Percentiles rank a stretch among this genome's conserved stretches.
Conservation (phyloP, 169 alveolate genomes). For the Eimeria maxima region DNA sequence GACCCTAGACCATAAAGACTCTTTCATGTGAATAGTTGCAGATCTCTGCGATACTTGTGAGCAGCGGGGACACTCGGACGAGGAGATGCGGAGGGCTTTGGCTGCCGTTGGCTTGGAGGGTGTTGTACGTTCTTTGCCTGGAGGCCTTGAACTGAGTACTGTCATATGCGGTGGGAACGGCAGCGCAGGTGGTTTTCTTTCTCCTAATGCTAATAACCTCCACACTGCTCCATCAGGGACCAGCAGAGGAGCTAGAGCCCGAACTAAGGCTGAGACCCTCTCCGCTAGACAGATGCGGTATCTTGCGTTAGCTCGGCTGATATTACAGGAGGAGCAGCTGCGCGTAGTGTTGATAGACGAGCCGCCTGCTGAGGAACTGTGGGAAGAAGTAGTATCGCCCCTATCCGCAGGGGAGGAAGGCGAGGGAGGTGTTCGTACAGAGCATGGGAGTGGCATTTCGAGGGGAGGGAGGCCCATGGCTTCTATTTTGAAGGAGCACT, state of each 20-base stretch:
- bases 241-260: too few species aligned
- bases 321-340: constrained; percentile 79
- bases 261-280: background rate
- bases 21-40: too few species aligned
- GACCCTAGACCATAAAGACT: too few species aligned
- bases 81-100: constrained; percentile 85
- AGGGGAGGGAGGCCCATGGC: constrained; percentile 17
- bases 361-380: constrained; percentile 87
- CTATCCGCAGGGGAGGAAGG: too few species aligned
- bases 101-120: constrained; percentile 63
- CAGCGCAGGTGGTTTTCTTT: background rate
- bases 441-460: background rate
- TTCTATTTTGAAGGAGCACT: constrained; percentile 16
- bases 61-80: constrained; percentile 81
- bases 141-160: constrained; percentile 32
- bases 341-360: constrained; percentile 87
- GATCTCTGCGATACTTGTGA: background rate
- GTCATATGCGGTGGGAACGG: background rate
- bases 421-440: background rate
- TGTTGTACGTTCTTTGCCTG: constrained; percentile 14
- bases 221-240: too few species aligned
- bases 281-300: constrained; percentile 85
- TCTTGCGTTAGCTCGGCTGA: constrained; percentile 84
- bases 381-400: constrained; percentile 18
- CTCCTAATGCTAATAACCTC: background rate